Conservation (phyloP, 495 filamentous ascomycete genomes). For the Aspergillus ostianus region DNA sequence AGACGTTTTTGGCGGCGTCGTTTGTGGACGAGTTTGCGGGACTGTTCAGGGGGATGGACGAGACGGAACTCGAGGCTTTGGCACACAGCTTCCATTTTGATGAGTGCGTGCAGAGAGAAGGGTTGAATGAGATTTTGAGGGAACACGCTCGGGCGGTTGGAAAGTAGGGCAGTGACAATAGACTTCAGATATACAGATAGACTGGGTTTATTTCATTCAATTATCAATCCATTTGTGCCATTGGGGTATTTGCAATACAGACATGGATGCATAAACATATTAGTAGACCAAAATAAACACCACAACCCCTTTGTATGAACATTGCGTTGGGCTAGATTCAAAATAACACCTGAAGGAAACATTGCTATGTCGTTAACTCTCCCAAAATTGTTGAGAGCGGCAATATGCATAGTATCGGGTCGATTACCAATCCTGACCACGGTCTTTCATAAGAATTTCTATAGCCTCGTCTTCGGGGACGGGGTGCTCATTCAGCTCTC, state of each 20-base stretch:
- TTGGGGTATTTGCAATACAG: constrained; percentile 27
- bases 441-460: constrained; percentile 49
- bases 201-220: constrained; percentile 4
- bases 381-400: not conserved
- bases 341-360: not conserved
- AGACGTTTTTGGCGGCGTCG: constrained; percentile 52
- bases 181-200: no score
- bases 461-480: constrained; percentile 48
- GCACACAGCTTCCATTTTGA: constrained; percentile 57
- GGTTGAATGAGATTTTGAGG: constrained; percentile 53
- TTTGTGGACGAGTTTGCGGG: constrained; percentile 58
- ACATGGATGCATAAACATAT: constrained; percentile 17
- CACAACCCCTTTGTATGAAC: constrained; percentile 9
- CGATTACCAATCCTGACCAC: constrained; percentile 48
- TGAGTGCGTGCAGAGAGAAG: constrained; percentile 54
- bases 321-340: constrained; percentile 12
- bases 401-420: constrained; percentile 20
- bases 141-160: constrained; percentile 28
- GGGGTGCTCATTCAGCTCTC: constrained; percentile 49
- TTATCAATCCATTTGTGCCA: constrained; percentile 18
- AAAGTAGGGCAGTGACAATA: not conserved
- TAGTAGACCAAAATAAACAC: constrained; percentile 6
- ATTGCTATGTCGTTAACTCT: not conserved
- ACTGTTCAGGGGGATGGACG: constrained; percentile 52
- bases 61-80: constrained; percentile 55